Evolutionary conservation across 1,284 basidiomycete genomes (phyloP), one percentile per base, ranked within the genome.

Genomic region (Pholiota adiposa): DNA sequence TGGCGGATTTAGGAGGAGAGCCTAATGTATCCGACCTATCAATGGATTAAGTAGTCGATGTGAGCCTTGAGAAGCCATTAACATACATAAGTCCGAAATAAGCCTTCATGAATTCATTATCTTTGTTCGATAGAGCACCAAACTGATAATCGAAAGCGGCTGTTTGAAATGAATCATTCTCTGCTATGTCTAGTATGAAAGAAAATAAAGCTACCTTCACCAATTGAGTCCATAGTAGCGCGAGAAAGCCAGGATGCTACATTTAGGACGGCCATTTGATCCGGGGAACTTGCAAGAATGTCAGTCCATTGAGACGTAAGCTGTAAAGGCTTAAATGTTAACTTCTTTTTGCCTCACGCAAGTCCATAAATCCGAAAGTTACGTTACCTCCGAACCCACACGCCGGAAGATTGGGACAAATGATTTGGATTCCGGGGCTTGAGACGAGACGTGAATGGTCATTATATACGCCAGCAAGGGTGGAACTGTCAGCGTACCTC

Each of bases 81-180:
- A 63, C 71, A 55, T 56, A 79, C 80, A 79, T 77, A 18, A 82
- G 68, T 34, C 79, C 77, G 55, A 78, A 74, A 63, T 80, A 80
- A 2, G 78, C 79, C 62, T 76, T 76, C 72, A 78, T 77, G 50
- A 82, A 75, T 59, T 75, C 73, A 59, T 79, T 79, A 56, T 79
- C 73, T 3, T 68, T 69, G 56, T 77, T 73, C 31, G 72, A 66
- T n/a, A 81, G 63, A 0, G 79, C 77, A 48, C 77, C 77, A 63
- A 83, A 82, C n/a, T 79, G 75, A 61, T 80, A 81, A 64, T 82
- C 79, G 66, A 82, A 82, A 3, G 79, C 80, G 62, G 77, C 80
- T 82, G 54, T 19, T 49, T 43, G 11, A 21, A 53, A 44, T 55
- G 49, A 18, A 38, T 54, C n/a, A n/a, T n/a, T n/a, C n/a, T n/a